These are phyloP conservation scores for Anisodus tanguticus DNA, from an alignment of 257 asterid genomes.

Conservation along the genomic window DNA sequence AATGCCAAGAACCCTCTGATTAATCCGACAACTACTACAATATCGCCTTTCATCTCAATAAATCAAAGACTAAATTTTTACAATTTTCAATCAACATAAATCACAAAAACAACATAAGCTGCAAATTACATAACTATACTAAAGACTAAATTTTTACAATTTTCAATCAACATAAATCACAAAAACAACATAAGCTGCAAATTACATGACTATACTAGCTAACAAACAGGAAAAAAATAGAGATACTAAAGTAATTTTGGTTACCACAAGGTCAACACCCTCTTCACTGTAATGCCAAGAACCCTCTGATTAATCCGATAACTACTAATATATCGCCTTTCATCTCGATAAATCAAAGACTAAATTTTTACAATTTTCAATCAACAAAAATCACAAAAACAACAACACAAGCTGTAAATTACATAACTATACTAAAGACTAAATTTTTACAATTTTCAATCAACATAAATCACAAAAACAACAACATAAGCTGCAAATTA, in stretches of 20 bases:
- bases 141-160: not conserved
- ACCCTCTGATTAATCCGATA: slow-evolving; percentile 60
- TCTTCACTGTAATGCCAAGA: slow-evolving; percentile 77
- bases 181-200: not conserved
- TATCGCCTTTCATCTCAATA: not conserved
- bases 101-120: not conserved
- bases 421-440: too few relatives aligned
- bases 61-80: not conserved
- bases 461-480: too few relatives aligned
- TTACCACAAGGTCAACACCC: slow-evolving; percentile 89
- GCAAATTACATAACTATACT: too few relatives aligned
- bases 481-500: too few relatives aligned
- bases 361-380: not conserved
- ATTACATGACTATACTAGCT: not conserved
- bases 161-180: too few relatives aligned
- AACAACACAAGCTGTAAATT: too few relatives aligned
- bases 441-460: too few relatives aligned
- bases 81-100: not conserved
- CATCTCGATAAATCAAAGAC: not conserved
- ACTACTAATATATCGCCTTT: slow-evolving; percentile 32
- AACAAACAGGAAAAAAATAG: not conserved
- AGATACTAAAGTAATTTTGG: not conserved
- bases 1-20: too few relatives aligned
- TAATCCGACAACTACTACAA: too few relatives aligned
- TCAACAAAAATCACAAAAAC: too few relatives aligned